Evolutionary conservation across 2,329 filamentous ascomycete species (phyloP), one percentile per base, ranked within the genome.

Genomic region (Tolypocladium endophyticum): DNA sequence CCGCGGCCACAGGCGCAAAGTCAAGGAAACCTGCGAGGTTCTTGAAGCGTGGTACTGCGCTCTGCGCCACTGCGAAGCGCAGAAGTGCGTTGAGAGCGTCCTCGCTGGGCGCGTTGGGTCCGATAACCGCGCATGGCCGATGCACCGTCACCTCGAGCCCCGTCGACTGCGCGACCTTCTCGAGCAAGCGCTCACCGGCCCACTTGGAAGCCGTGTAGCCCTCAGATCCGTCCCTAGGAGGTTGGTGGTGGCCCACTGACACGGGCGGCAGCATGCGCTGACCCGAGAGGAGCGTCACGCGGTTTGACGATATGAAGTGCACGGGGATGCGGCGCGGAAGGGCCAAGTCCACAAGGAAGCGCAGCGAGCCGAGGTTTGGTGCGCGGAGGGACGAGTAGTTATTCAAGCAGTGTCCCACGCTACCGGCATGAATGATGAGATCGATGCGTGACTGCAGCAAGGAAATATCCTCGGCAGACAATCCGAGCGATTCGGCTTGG

Each of bases 341-440:
- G 3, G 65, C 64, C 20, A 73, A 43, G 9, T 58, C 56, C 1
- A 67, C 64, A 2, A 76, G 60, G n/a, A 67, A 63, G 16, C 64
- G 62, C 8, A 69, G 74, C 0, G 54, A 45, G 20, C 50, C 50
- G 1, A 73, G 45, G 56, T 75, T 74, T 20, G 64, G 36, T 1
- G n/a, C 38, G 3, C 63, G 59, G 0, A 75, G 62, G 2, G 64
- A 61, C 1, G 56, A 28, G 65, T 74, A 75, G 7, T 61, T 62
- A 56, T 74, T 70, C 61, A 66, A 60, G 65, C 64, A 74, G 30
- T 61, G 70, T 25, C 64, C 65, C 47, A 72, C 68, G n/a, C 73
- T 74, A 14, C 74, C 77, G 54, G 69, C 70, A 65, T 80, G 84
- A 39, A 87, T 78, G 56, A 87, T 76, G 2, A 78, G 63, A 62